Percentiles rank a stretch among this genome's conserved stretches.
These are phyloP conservation scores for Trametes cingulata DNA, from an alignment of 768 basidiomycete genomes.

Conservation along the genomic window DNA sequence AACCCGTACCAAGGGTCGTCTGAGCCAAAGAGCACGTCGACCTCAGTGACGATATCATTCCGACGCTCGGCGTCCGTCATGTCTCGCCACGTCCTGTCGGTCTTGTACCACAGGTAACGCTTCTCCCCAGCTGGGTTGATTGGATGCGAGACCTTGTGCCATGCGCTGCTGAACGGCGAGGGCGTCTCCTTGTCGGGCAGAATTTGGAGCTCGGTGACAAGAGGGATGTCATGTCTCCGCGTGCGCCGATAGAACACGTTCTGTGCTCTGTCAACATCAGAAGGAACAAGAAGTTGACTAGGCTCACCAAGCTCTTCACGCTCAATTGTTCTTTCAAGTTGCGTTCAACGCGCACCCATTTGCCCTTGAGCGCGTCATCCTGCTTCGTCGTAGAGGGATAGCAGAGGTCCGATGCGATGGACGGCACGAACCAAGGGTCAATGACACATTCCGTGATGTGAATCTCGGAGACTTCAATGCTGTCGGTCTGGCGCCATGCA, in stretches of 20 bases:
- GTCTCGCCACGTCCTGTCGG: conserved; percentile 61
- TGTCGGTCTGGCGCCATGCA: background rate
- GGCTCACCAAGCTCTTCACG: conserved; percentile 61
- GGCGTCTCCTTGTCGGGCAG: conserved; percentile 58
- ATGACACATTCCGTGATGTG: conserved; percentile 66
- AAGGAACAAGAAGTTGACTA: too few relatives aligned
- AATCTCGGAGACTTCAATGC: conserved; percentile 73
- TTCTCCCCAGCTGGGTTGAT: conserved; percentile 45
- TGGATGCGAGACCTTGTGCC: conserved; percentile 58
- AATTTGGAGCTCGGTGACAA: conserved; percentile 73
- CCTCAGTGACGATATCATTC: conserved; percentile 75
- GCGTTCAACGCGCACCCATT: conserved; percentile 86
- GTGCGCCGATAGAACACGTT: conserved; percentile 86
- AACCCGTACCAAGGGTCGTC: conserved; percentile 87
- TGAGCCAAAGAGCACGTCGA: conserved; percentile 90
- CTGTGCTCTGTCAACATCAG: conserved; percentile 33
- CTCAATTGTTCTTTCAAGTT: conserved; percentile 74
- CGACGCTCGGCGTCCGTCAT: conserved; percentile 59
- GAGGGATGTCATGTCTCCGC: conserved; percentile 74
- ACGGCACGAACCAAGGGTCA: conserved; percentile 52
- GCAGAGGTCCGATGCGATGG: conserved; percentile 50
- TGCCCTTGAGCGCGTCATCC: conserved; percentile 73
- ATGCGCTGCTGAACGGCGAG: conserved; percentile 46
- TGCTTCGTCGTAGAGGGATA: conserved; percentile 67
- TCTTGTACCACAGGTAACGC: conserved; percentile 78